phyloP scores from a whole-genome alignment of 2,329 filamentous ascomycete genomes.

The Rhynchosporium secalis region DNA sequence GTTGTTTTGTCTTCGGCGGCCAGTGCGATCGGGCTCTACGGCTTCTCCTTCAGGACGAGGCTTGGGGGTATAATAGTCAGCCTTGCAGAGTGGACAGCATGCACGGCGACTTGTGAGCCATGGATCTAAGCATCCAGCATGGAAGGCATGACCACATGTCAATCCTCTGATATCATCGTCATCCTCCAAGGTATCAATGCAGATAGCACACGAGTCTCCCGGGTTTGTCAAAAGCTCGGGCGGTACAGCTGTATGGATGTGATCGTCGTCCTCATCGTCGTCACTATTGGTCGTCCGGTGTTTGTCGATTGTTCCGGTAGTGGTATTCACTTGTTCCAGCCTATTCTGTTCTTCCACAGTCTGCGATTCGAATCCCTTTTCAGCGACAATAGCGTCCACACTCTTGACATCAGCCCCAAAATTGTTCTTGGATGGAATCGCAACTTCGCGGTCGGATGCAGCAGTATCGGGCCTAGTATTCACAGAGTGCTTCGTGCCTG shows the following conservation, averaged over 20 bases:
- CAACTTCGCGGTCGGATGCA: constrained; percentile 25
- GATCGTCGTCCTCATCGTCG: constrained; percentile 72
- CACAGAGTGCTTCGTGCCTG: constrained; percentile 41
- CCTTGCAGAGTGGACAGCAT: constrained; percentile 96
- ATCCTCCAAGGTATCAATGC: constrained; percentile 89
- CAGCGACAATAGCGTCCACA: constrained; percentile 24
- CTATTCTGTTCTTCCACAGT: constrained; percentile 33
- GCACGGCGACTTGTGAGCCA: constrained; percentile 94
- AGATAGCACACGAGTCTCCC: constrained; percentile 94
- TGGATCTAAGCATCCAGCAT: constrained; percentile 91
- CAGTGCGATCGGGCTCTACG: constrained; percentile 34
- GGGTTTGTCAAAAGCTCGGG: constrained; percentile 78
- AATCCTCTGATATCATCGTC: constrained; percentile 93
- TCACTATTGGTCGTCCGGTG: constrained; percentile 43
- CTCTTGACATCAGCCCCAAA: constrained; percentile 26
- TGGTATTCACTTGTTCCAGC: constrained; percentile 36
- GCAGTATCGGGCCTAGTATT: constrained; percentile 31
- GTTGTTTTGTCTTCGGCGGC: constrained; percentile 34
- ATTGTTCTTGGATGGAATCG: constrained; percentile 23
- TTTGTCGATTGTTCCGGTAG: constrained; percentile 41
- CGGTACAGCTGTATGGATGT: constrained; percentile 78
- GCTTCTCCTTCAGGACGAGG: constrained; percentile 58
- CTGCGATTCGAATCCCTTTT: constrained; percentile 32
- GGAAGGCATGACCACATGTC: constrained; percentile 97
- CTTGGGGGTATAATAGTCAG: constrained; percentile 95